A percentile compares a stretch with the other conserved stretches of the same genome.
Conservation (phyloP, 176 grass and related monocot species). For the Carex littledalei region DNA sequence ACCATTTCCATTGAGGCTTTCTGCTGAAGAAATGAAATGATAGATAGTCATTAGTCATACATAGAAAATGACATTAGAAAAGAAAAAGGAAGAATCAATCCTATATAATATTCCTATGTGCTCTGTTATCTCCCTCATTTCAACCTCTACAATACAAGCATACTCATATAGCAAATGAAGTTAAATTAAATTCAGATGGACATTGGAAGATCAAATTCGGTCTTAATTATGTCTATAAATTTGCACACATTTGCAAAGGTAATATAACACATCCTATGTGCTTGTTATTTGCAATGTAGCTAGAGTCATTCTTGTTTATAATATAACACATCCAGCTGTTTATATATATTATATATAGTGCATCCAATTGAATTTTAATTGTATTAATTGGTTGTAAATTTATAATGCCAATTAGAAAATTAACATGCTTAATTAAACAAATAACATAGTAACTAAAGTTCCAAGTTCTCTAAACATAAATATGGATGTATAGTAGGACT, state of each 20-base stretch:
- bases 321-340: no score
- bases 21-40: constrained; percentile 12
- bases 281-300: neutral
- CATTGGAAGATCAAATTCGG: no score
- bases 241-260: neutral
- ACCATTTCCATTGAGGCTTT: neutral
- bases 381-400: no score
- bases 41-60: neutral
- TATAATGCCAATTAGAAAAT: no score
- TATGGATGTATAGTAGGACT: no score
- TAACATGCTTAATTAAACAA: no score
- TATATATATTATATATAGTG: no score
- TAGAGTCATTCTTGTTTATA: no score
- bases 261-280: neutral
- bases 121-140: neutral
- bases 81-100: neutral
- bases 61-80: neutral
- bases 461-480: no score
- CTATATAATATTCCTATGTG: neutral
- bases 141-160: neutral
- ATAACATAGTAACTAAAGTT: no score
- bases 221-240: neutral
- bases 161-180: neutral
- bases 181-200: neutral
- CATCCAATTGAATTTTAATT: no score